Evolutionary conservation across 768 basidiomycete species (phyloP), one percentile per base, ranked within the genome.

Genomic region (Tulasnella calospora): DNA sequence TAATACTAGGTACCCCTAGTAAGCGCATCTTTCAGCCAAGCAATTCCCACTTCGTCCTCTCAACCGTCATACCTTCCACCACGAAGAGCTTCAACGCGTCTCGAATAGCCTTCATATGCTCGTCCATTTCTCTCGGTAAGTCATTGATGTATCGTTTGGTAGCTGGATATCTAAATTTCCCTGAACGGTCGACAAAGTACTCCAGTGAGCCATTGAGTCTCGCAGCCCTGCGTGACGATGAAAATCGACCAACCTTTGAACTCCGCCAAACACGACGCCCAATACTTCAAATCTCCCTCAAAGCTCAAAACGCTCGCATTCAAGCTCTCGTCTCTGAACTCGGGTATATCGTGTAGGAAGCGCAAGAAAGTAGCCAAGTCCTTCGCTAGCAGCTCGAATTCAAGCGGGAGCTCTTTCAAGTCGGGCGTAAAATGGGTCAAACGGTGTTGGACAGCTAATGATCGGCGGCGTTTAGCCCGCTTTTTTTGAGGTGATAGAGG

Each of bases 281-380:
- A 92, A 80, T 92, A 92, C 91, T 89, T 89, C 46, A 93, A 85
- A 83, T 94, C 92, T 0, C 89, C 89, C 82, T 92, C 90, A 73
- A 93, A 91, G 15, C 89, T 88, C 76, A 88, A 81, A 77, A 93
- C 90, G 4, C 91, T 91, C 0, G 89, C 85, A 81, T 92, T 92
- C 57, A 89, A 89, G 7, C 89, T 89, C 80, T 94, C 92, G 74
- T 93, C 91, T 36, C 88, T 72, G 77, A 80, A 92, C 82, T 93
- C 92, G 0, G 92, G 92, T 80, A 94, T 93, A 82, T 93, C 92
- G 77, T 93, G 92, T 79, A 94, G 83, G 80, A 90, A 90, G 71
- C 89, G 86, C 78, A 92, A 83, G 81, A 94, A 94, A 0, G 89
- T 90, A 30, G 86, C 89, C 19, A 93, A 88, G 76, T 91, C 91